Evolutionary conservation across 768 basidiomycete species (phyloP), one percentile per base, ranked within the genome.

Genomic region (Auriculariales sp.): DNA sequence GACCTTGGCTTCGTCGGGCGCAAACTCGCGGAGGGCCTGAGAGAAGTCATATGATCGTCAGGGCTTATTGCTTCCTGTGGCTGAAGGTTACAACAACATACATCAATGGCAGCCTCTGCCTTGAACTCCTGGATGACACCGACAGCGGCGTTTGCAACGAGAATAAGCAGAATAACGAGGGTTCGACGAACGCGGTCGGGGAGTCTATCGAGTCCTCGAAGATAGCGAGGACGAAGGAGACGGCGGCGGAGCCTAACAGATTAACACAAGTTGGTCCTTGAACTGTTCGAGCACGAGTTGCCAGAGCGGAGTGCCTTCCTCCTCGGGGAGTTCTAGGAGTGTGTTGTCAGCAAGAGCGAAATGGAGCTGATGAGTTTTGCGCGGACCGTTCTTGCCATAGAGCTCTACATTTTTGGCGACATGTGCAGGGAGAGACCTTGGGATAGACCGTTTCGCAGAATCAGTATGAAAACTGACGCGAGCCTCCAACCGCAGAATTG

Each of bases 221-320:
- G 28, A 94, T 64, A 6, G 94, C 94, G 33, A 99, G 72, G 12
- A 93, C 71, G 65, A 99, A 93, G 9, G 94, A 98, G 56, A 98
- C 74, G 42, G 87, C 81, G 11, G 94, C 94, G 1, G 92, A 95
- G 2, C 76, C 92, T 42, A 99, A 82, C 30, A 99, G 61, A 99
- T 98, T 54, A 99, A 81, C 34, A 99, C 94, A 27, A 99, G 78
- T 65, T 95, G 91, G 68, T 99, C 94, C 71, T 98, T 85, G 74
- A 99, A 99, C 67, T 99, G 94, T 57, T 95, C 92, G n/a, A 99
- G 74, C 52, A 99, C 83, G 53, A 98, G 79, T 61, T 89, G 76
- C 89, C 91, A 92, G 28, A 98, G 61, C 3, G 93, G 88, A 3
- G 94, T 95, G 3, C 88, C 68, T 0, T 88, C 83, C 9, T 93